Percentiles rank a stretch among this genome's conserved stretches.
phyloP scores from a whole-genome alignment of 2,329 filamentous ascomycete genomes.

The Aspergillus caelatus region DNA sequence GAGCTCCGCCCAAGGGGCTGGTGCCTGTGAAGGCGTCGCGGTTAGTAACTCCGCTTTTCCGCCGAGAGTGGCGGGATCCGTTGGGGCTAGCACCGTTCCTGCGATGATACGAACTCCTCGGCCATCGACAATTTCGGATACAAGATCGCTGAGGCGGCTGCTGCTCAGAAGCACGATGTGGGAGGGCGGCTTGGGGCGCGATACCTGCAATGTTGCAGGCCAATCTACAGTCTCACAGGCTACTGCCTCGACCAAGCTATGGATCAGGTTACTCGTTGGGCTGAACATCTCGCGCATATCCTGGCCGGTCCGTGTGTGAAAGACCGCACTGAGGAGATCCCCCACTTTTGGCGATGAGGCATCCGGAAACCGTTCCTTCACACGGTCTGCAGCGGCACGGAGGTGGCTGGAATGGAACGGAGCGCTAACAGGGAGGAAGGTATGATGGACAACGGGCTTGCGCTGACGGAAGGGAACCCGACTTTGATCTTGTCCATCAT shows the following conservation, averaged over 20 bases:
- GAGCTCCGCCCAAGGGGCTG: neutral
- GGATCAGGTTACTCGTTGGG: neutral
- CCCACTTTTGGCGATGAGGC: neutral
- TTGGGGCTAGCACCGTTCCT: neutral
- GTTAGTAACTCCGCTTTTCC: neutral
- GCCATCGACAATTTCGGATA: neutral
- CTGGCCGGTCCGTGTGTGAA: neutral
- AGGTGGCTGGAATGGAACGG: constrained; percentile 45
- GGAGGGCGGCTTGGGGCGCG: neutral
- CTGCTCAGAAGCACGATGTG: neutral
- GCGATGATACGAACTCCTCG: neutral
- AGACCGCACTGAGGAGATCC: neutral
- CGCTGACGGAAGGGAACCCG: constrained; percentile 35
- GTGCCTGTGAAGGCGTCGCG: neutral
- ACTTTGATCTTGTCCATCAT: constrained; percentile 15
- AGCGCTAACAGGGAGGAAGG: constrained; percentile 43
- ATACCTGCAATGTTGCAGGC: neutral
- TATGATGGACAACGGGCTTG: constrained; percentile 26
- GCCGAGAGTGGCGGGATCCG: neutral
- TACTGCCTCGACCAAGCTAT: neutral
- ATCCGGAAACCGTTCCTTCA: neutral
- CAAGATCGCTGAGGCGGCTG: neutral
- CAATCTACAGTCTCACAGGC: neutral
- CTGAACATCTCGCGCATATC: neutral
- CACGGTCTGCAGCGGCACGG: constrained; percentile 13